A percentile compares a stretch with the other conserved stretches of the same genome.
Evolutionary conservation across 352 stramenopile species (phyloP).

Genomic region (Globisporangium megalacanthum): DNA sequence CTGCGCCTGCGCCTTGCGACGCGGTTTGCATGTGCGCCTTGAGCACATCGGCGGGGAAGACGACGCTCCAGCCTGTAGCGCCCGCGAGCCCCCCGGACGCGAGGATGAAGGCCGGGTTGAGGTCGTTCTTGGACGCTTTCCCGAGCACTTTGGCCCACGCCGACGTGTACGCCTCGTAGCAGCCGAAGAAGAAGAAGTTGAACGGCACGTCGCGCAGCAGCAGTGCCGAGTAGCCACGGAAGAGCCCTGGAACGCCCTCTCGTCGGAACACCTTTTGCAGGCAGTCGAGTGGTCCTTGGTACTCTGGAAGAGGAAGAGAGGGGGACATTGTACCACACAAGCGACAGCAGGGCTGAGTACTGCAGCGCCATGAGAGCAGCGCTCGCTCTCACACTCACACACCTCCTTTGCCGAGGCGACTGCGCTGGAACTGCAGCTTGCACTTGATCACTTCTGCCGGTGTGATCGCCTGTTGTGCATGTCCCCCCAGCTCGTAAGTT

Average conservation of each 20-base stretch:
- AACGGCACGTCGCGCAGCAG: slow-evolving; percentile 87
- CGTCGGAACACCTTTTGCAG: slow-evolving; percentile 55
- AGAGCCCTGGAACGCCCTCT: slow-evolving; percentile 62
- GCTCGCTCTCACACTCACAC: slow-evolving; percentile 9
- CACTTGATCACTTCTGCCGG: slow-evolving; percentile 84
- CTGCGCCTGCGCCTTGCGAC: slow-evolving; percentile 12
- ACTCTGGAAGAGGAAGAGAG: slow-evolving; percentile 23
- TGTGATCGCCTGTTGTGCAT: slow-evolving; percentile 61
- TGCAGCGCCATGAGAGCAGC: neutral
- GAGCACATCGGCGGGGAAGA: slow-evolving; percentile 83
- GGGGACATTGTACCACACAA: neutral
- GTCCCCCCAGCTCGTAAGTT: neutral
- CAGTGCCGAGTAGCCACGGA: slow-evolving; percentile 76
- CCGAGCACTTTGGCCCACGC: slow-evolving; percentile 32
- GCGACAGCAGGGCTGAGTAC: neutral
- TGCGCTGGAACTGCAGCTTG: slow-evolving; percentile 76
- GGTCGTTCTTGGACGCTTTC: slow-evolving; percentile 63
- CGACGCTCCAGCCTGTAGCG: slow-evolving; percentile 77
- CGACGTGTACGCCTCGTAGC: slow-evolving; percentile 74
- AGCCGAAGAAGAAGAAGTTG: slow-evolving; percentile 89
- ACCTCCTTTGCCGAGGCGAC: slow-evolving; percentile 56
- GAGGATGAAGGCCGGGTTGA: slow-evolving; percentile 70
- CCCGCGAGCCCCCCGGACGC: slow-evolving; percentile 69
- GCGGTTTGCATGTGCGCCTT: slow-evolving; percentile 82
- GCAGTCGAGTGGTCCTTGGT: slow-evolving; percentile 60